Percentiles rank a stretch among this genome's conserved stretches.
Conservation (phyloP, 306 rosid genomes). For the Corylus americana region DNA sequence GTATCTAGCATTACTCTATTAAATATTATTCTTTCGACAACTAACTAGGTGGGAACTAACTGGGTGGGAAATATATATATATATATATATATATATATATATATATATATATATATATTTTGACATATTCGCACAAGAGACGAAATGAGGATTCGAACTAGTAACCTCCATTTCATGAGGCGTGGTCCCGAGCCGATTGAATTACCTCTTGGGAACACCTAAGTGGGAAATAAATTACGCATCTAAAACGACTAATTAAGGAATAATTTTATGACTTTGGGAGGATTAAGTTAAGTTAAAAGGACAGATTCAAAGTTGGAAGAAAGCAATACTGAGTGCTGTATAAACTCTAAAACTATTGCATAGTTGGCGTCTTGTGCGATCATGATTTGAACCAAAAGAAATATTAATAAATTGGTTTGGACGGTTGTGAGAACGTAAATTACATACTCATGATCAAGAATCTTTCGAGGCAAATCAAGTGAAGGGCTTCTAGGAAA, state of each 20-base stretch:
- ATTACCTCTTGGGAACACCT: too few relatives aligned
- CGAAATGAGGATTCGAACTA: too few relatives aligned
- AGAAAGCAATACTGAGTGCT: constrained; percentile 27
- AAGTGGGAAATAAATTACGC: background rate
- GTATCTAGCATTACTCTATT: too few relatives aligned
- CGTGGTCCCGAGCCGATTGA: too few relatives aligned
- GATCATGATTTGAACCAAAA: constrained; percentile 30
- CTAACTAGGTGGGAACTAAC: background rate
- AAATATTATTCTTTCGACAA: constrained; percentile 15
- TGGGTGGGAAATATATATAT: too few relatives aligned
- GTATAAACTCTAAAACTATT: constrained; percentile 17
- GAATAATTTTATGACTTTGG: constrained; percentile 31
- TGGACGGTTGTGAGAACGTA: constrained; percentile 37
- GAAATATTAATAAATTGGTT: constrained; percentile 22
- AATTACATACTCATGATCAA: constrained; percentile 70
- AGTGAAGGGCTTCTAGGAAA: constrained; percentile 67
- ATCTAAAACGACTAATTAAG: constrained; percentile 1
- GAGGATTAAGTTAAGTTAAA: constrained; percentile 25
- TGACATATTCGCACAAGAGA: too few relatives aligned
- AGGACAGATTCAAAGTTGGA: constrained; percentile 50
- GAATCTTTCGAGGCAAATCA: constrained; percentile 72
- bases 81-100: too few relatives aligned
- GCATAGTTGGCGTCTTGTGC: constrained; percentile 29
- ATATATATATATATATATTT: too few relatives aligned
- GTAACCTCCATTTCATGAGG: too few relatives aligned